These are phyloP conservation scores for Massariosphaeria phaeospora DNA, from an alignment of 495 filamentous ascomycete genomes.

Conservation along the genomic window DNA sequence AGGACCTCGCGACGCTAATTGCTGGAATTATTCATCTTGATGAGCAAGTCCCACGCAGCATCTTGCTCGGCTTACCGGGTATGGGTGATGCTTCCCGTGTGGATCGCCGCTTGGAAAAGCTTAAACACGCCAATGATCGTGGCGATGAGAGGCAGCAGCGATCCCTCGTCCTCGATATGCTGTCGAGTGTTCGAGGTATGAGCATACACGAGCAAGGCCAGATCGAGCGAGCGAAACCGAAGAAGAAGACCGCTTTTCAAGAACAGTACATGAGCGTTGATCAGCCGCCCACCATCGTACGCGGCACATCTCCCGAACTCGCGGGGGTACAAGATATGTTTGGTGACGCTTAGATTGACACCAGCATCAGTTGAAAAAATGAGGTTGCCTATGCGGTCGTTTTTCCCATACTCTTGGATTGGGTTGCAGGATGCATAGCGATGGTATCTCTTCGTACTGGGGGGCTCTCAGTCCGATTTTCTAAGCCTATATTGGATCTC, in stretches of 20 bases:
- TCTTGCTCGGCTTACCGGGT: slow-evolving; percentile 56
- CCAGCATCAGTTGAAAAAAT: not conserved
- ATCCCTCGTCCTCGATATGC: slow-evolving; percentile 75
- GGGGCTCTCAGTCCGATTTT: not conserved
- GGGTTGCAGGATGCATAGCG: slow-evolving; percentile 2
- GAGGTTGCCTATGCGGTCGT: not conserved
- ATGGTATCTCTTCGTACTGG: not conserved
- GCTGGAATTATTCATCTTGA: slow-evolving; percentile 78
- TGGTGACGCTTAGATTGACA: slow-evolving; percentile 42
- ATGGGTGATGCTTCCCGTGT: slow-evolving; percentile 57
- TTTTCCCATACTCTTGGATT: not conserved
- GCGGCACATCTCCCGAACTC: slow-evolving; percentile 39
- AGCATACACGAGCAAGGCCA: slow-evolving; percentile 91
- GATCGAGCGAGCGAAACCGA: slow-evolving; percentile 54
- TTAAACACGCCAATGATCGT: slow-evolving; percentile 46
- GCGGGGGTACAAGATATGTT: slow-evolving; percentile 67
- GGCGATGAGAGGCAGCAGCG: slow-evolving; percentile 66
- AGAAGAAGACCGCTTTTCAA: slow-evolving; percentile 51
- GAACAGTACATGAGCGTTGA: slow-evolving; percentile 51
- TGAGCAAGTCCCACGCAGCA: slow-evolving; percentile 50
- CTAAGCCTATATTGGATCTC: too few relatives aligned
- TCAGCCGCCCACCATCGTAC: slow-evolving; percentile 45
- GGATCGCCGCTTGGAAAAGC: slow-evolving; percentile 54
- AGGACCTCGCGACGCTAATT: slow-evolving; percentile 83
- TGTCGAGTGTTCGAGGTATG: slow-evolving; percentile 79